phyloP scores from a whole-genome alignment of 2,329 filamentous ascomycete genomes.

The Apiospora marii region DNA sequence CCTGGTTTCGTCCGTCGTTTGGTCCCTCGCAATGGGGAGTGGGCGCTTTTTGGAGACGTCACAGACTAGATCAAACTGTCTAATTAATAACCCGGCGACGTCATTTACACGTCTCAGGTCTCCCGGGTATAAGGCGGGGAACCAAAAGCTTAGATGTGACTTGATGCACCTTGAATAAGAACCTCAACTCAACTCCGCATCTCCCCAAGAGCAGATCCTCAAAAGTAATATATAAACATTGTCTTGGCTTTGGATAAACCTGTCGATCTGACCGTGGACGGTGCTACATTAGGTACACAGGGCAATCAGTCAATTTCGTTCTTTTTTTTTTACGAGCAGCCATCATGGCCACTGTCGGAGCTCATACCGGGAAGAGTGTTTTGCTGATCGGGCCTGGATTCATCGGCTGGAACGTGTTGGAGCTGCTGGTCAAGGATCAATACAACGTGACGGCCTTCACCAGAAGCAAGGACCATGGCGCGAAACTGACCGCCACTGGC shows the following conservation, averaged over 20 bases:
- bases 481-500: slow-evolving; percentile 46
- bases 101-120: slow-evolving; percentile 3
- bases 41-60: background rate
- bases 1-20: background rate
- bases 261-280: background rate
- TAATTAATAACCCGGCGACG: background rate
- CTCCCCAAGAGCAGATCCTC: slow-evolving; percentile 2
- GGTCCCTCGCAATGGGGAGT: background rate
- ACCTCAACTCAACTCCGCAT: background rate
- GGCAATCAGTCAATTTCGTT: background rate
- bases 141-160: slow-evolving; percentile 7
- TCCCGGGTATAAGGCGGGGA: background rate
- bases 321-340: background rate
- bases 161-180: slow-evolving; percentile 8
- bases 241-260: background rate
- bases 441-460: slow-evolving; percentile 52
- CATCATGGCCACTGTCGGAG: slow-evolving; percentile 6
- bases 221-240: background rate
- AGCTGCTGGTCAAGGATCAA: slow-evolving; percentile 49
- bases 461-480: slow-evolving; percentile 47
- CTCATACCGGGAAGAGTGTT: slow-evolving; percentile 38
- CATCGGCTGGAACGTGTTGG: slow-evolving; percentile 56
- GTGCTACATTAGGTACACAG: background rate
- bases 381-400: slow-evolving; percentile 55
- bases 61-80: background rate